A percentile compares a stretch with the other conserved stretches of the same genome.
These are phyloP conservation scores for Volvox reticuliferus DNA, from an alignment of 139 green algal genomes.

Conservation along the genomic window DNA sequence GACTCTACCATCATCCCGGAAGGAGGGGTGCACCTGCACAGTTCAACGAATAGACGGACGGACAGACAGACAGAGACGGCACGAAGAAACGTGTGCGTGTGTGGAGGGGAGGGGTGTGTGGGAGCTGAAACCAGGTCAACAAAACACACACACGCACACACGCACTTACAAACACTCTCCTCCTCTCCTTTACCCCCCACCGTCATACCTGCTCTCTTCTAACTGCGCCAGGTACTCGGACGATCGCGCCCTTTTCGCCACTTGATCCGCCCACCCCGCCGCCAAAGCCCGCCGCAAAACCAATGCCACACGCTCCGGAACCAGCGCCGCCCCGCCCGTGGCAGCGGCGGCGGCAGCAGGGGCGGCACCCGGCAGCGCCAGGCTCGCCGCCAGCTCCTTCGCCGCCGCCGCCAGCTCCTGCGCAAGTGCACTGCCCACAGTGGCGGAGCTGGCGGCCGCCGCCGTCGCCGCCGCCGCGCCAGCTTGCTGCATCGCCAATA, in stretches of 20 bases:
- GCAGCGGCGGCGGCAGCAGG: not conserved
- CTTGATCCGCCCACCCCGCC: constrained; percentile 93
- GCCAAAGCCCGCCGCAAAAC: constrained; percentile 78
- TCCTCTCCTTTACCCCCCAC: not conserved
- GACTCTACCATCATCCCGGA: too few species aligned
- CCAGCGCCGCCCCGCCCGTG: not conserved
- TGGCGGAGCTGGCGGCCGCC: not conserved
- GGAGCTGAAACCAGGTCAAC: not conserved
- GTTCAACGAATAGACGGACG: not conserved
- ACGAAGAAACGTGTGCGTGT: too few species aligned
- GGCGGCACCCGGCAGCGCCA: not conserved
- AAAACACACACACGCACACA: not conserved
- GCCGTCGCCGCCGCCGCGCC: constrained; percentile 16
- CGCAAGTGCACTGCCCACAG: not conserved
- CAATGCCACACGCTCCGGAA: constrained; percentile 53
- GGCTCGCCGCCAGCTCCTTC: not conserved
- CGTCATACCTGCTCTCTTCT: constrained; percentile 43
- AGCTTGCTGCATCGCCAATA: constrained; percentile 34
- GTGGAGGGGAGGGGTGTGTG: too few species aligned
- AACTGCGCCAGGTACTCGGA: constrained; percentile 64
- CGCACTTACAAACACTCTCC: not conserved
- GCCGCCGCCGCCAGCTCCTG: constrained; percentile 36
- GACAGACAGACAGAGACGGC: not conserved
- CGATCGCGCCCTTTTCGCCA: constrained; percentile 65
- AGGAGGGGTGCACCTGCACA: too few species aligned